Conservation (phyloP, 2,329 filamentous ascomycete genomes). For the Aureobasidium mangrovei region DNA sequence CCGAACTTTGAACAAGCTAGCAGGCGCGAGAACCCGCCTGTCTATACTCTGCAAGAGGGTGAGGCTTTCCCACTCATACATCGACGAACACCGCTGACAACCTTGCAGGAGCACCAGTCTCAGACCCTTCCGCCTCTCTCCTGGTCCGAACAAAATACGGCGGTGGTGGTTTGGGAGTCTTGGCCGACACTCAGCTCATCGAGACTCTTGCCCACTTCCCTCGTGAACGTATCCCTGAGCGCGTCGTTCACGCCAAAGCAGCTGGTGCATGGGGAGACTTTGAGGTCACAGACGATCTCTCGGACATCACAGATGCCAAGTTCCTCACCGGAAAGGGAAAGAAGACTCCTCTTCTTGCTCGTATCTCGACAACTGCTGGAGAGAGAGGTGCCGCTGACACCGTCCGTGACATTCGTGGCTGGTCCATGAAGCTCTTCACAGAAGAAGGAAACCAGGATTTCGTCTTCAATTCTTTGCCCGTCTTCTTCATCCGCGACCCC, state of each 20-base stretch:
- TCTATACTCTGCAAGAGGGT: conserved; percentile 11
- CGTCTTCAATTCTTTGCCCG: conserved; percentile 37
- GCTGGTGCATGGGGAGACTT: conserved; percentile 32
- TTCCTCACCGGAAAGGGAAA: conserved; percentile 48
- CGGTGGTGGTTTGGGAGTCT: conserved; percentile 35
- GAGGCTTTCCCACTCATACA: not conserved
- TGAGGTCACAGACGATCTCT: conserved; percentile 51
- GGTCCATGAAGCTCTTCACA: conserved; percentile 44
- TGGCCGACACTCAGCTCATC: conserved; percentile 54
- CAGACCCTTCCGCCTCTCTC: conserved; percentile 4
- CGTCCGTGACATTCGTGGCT: conserved; percentile 42
- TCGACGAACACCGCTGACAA: not conserved
- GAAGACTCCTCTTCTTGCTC: conserved; percentile 41
- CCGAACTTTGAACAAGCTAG: not conserved
- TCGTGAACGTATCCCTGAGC: conserved; percentile 53
- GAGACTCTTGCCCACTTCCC: conserved; percentile 52
- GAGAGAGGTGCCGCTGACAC: conserved; percentile 41
- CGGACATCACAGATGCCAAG: conserved; percentile 46
- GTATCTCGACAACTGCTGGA: conserved; percentile 40
- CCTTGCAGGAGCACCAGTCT: not conserved
- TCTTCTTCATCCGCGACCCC: conserved; percentile 38
- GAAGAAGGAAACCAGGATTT: conserved; percentile 45
- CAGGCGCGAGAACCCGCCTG: not conserved
- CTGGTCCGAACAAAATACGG: conserved; percentile 6
- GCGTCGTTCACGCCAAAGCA: conserved; percentile 25